Evolutionary conservation across 1,284 basidiomycete genomes (phyloP), one percentile per base, ranked within the genome.

Genomic region (Xanthoconium separans): DNA sequence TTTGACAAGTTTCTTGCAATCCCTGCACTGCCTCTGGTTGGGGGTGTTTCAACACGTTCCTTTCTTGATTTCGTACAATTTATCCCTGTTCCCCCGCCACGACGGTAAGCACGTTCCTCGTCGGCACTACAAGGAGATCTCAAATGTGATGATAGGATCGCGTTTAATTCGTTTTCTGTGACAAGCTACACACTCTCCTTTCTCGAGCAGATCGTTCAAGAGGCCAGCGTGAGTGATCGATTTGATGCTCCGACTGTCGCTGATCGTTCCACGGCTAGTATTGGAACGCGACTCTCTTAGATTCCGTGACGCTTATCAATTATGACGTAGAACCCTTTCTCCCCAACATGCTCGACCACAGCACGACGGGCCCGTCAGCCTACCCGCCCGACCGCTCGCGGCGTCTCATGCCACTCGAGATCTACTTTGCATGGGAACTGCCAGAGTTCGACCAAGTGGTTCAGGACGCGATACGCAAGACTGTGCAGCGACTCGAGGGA

Each of bases 271-370:
- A 39, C 36, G n/a, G 16, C 34, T 20, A 39, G 37, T 39, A n/a
- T 18, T 39, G 37, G 37, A 20, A 11, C 16, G 4, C 5, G 10
- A 39, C 37, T 39, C 40, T 24, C 12, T 24, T 24, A 22, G 3
- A 41, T 22, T 9, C 40, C 13, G 8, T 22, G 40, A 22, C 24
- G 15, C 27, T 42, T 16, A 9, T 42, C 9, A 16, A 24, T 3
- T 42, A 42, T 7, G 40, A 41, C 10, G 40, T 41, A 10, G 82
- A 87, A 57, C 79, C 81, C 5, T 84, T 85, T 75, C 70, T 81
- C 6, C 65, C 77, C 1, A 63, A 62, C 24, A 59, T 80, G 55
- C 74, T 79, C 62, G 62, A 66, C 2, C 77, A 82, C 59, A 72
- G 67, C 47, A 55, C 65, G 16, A 66, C n/a, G n/a, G n/a, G 63